phyloP scores from a whole-genome alignment of 1,139 yeast genomes.

The Suhomyces atakaporum region DNA sequence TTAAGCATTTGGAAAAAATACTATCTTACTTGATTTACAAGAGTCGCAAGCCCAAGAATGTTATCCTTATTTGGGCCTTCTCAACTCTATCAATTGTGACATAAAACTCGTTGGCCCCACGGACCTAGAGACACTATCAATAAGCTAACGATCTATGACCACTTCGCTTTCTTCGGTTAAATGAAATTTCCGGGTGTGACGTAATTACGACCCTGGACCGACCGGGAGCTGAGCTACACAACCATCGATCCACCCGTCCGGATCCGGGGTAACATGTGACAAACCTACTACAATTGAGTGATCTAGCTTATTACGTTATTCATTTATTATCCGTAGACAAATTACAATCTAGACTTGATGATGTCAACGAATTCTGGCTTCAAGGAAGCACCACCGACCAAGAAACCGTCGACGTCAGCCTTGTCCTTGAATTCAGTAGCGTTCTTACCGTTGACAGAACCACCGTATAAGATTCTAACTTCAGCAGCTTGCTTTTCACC shows the following conservation, averaged over 20 bases:
- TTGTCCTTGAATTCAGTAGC: constrained; percentile 89
- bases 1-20: too few species aligned
- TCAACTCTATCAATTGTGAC: too few species aligned
- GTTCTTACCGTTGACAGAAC: constrained; percentile 96
- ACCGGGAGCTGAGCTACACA: too few species aligned
- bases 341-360: constrained; percentile 83
- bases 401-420: constrained; percentile 95
- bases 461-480: constrained; percentile 95
- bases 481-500: constrained; percentile 76
- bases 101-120: too few species aligned
- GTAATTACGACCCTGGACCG: background rate
- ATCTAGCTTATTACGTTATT: too few species aligned
- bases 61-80: too few species aligned
- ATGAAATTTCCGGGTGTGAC: background rate
- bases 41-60: too few species aligned
- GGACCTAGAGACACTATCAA: too few species aligned
- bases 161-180: too few species aligned
- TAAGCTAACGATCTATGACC: too few species aligned
- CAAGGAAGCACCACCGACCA: constrained; percentile 99
- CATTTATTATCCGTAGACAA: background rate
- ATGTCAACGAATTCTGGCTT: constrained; percentile 97
- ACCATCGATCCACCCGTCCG: background rate
- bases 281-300: too few species aligned
- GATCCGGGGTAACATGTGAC: background rate
- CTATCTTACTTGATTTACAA: too few species aligned